These are phyloP conservation scores for Termitomyces sp. DNA, from an alignment of 768 basidiomycete species.

Conservation along the genomic window DNA sequence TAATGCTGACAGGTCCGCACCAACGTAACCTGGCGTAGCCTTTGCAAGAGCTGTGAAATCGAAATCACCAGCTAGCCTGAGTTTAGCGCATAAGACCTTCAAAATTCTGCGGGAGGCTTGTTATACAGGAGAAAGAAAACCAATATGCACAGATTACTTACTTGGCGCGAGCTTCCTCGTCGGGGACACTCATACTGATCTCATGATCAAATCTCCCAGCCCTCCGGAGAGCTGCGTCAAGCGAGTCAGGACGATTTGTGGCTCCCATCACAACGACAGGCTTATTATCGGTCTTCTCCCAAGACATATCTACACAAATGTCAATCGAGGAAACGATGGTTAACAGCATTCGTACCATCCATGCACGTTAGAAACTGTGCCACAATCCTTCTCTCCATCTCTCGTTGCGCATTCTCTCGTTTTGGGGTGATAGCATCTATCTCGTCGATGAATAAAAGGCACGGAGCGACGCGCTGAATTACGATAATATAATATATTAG, in stretches of 20 bases:
- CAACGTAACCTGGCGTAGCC: slow-evolving; percentile 95
- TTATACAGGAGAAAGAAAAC: background rate
- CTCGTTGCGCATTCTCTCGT: slow-evolving; percentile 94
- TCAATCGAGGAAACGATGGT: background rate
- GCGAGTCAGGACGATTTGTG: slow-evolving; percentile 91
- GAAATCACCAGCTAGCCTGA: slow-evolving; percentile 84
- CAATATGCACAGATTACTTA: slow-evolving; percentile 31
- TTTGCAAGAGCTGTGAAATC: slow-evolving; percentile 84
- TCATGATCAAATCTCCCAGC: slow-evolving; percentile 97
- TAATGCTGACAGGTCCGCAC: slow-evolving; percentile 87
- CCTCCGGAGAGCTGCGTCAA: slow-evolving; percentile 88
- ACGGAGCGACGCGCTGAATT: slow-evolving; percentile 78
- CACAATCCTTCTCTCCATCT: slow-evolving; percentile 97
- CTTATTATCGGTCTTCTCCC: slow-evolving; percentile 91
- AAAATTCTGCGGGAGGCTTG: slow-evolving; percentile 52
- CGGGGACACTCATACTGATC: slow-evolving; percentile 96
- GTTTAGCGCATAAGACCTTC: slow-evolving; percentile 75
- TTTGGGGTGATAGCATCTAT: slow-evolving; percentile 98
- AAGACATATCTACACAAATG: slow-evolving; percentile 70
- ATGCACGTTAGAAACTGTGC: slow-evolving; percentile 98
- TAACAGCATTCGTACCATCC: slow-evolving; percentile 65
- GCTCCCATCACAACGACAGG: slow-evolving; percentile 95
- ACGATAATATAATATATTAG: background rate
- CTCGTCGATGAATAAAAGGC: slow-evolving; percentile 94
- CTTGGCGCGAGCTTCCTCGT: slow-evolving; percentile 87